These are phyloP conservation scores for Mollisiaceae sp. DNA, from an alignment of 2,329 filamentous ascomycete species.

Conservation along the genomic window DNA sequence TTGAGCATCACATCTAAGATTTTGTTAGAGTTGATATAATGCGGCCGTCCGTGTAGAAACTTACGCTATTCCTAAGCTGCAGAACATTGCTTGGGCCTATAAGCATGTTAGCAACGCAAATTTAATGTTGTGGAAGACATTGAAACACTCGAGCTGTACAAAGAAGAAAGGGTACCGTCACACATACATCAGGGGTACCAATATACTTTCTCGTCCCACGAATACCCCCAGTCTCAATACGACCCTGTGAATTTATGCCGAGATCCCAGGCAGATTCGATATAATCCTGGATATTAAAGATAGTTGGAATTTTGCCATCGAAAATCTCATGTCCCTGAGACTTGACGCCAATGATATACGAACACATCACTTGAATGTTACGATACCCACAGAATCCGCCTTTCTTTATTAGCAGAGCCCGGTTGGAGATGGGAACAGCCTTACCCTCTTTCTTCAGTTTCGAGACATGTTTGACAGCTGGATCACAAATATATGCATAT, in stretches of 20 bases:
- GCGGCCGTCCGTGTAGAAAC: slow-evolving; percentile 34
- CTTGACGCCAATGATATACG: slow-evolving; percentile 70
- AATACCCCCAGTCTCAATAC: slow-evolving; percentile 85
- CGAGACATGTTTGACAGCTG: slow-evolving; percentile 76
- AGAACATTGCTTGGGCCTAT: slow-evolving; percentile 80
- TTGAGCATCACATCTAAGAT: slow-evolving; percentile 62
- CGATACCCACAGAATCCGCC: slow-evolving; percentile 94
- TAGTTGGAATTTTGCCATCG: slow-evolving; percentile 66
- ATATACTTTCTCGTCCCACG: slow-evolving; percentile 93
- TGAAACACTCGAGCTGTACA: neutral
- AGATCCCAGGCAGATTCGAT: slow-evolving; percentile 90
- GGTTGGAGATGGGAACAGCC: slow-evolving; percentile 8
- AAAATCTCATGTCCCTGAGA: slow-evolving; percentile 66
- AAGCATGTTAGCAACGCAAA: slow-evolving; percentile 5
- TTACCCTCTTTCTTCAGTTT: slow-evolving; percentile 77
- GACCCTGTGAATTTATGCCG: slow-evolving; percentile 77
- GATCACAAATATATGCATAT: slow-evolving; percentile 80
- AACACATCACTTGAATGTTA: slow-evolving; percentile 90
- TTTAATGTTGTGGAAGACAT: neutral
- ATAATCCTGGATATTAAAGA: slow-evolving; percentile 81
- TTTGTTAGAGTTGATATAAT: neutral
- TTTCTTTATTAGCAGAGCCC: slow-evolving; percentile 35
- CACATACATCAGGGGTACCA: slow-evolving; percentile 80
- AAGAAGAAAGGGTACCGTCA: slow-evolving; percentile 12
- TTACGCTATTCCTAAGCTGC: slow-evolving; percentile 69